Evolutionary conservation across 2,329 filamentous ascomycete species (phyloP), one percentile per base, ranked within the genome.

Genomic region (Hypocreales sp.): DNA sequence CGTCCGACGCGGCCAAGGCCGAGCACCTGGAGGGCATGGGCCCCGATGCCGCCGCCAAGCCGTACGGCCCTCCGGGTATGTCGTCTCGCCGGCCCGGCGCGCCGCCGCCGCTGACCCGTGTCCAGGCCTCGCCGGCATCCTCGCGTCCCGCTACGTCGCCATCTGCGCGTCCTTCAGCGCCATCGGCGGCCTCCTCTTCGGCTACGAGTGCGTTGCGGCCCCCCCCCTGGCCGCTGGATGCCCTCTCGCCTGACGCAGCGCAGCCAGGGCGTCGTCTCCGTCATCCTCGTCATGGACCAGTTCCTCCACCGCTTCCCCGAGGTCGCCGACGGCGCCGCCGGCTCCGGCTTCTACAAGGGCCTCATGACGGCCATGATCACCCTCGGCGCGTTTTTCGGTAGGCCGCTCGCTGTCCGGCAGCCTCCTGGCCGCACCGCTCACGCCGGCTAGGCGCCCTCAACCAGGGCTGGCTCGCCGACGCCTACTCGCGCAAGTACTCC

Each of bases 331-430:
- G 28, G 32, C 3, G 50, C 46, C 5, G 40, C 51, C 7, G 58
- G 58, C 3, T 50, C 54, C 3, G 56, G 57, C 5, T 42, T 44
- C 24, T 37, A 40, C 24, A 40, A 40, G 13, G 43, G 60, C 15
- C 62, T 62, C 48, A 61, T 64, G 35, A 58, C 63, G 5, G 62
- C 61, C 18, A 60, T 56, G n/a, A 44, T 65, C 6, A 43, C 60
- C 3, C 45, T 65, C 0, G 48, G 56, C 29, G 60, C 60, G 6
- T 62, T 59, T 49, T 41, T 61, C 24, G 60, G 39, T 40, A 32
- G 15, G 34, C 5, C 6, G 3, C 13, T 7, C 9, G 9, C 10
- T 10, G 5, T 15, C 15, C 12, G 12, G 6, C 2, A 15, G 5
- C 21, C 5, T 22, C 9, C 21, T n/a, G 8, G 5, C 11, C 6